phyloP scores from a whole-genome alignment of 345 rosid genomes.

The Gossypium sturtianum region DNA sequence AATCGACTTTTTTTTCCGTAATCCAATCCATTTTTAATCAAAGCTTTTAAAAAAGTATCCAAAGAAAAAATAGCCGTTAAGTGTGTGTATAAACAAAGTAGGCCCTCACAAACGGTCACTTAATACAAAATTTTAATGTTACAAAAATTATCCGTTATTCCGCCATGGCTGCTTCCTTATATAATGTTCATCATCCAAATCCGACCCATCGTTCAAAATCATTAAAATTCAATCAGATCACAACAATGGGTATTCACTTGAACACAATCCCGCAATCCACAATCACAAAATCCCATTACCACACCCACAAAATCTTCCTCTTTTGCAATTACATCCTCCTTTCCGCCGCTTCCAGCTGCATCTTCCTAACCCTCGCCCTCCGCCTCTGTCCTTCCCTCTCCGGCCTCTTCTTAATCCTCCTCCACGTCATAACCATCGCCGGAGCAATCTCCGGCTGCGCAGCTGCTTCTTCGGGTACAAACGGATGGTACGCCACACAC shows the following conservation, averaged over 20 bases:
- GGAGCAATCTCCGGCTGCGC: slow-evolving; percentile 70
- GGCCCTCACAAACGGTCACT: not conserved
- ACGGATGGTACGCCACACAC: slow-evolving; percentile 74
- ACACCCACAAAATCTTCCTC: slow-evolving; percentile 70
- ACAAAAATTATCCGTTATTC: not conserved
- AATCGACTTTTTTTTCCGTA: too few relatives aligned
- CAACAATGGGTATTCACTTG: slow-evolving; percentile 24
- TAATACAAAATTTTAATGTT: not conserved
- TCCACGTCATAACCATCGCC: slow-evolving; percentile 46
- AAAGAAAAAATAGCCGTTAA: not conserved
- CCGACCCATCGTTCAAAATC: not conserved
- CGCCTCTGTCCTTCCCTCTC: slow-evolving; percentile 72
- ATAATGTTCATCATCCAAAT: not conserved
- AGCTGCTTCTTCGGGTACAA: slow-evolving; percentile 50
- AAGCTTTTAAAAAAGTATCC: not conserved
- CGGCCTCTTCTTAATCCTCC: slow-evolving; percentile 61
- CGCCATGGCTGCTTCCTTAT: not conserved
- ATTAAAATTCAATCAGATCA: not conserved
- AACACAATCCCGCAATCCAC: slow-evolving; percentile 20
- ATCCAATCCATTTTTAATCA: not conserved
- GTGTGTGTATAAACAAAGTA: not conserved
- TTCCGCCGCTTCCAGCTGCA: slow-evolving; percentile 83
- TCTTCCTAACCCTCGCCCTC: slow-evolving; percentile 84
- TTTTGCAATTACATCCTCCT: slow-evolving; percentile 82
- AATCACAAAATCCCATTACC: slow-evolving; percentile 33